phyloP scores from a whole-genome alignment of 169 alveolate genomes.

The Cardiosporidium cionae region DNA sequence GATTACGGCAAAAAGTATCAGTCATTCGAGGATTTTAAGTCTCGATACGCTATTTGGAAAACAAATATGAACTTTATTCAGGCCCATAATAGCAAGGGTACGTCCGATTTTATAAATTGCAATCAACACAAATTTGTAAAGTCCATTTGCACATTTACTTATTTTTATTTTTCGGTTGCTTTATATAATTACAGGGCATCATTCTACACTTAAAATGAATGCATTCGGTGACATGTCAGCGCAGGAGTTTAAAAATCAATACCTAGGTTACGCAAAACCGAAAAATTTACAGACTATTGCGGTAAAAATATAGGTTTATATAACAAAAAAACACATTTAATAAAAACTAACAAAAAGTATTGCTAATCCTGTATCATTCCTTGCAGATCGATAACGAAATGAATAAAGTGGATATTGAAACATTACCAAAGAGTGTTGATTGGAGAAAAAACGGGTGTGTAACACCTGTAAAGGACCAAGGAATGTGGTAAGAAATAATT shows the following conservation, averaged over 20 bases:
- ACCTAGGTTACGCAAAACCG: constrained; percentile 25
- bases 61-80: neutral
- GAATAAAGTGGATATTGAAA: neutral
- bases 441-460: constrained; percentile 47
- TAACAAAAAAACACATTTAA: too few relatives aligned
- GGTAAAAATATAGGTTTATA: too few relatives aligned
- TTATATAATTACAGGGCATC: constrained; percentile 22
- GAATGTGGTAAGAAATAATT: neutral
- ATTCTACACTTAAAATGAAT: constrained; percentile 35
- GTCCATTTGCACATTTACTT: neutral
- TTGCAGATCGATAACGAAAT: too few relatives aligned
- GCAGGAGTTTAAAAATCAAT: constrained; percentile 34
- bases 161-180: neutral
- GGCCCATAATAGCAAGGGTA: neutral
- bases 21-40: neutral
- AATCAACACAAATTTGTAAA: neutral
- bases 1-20: neutral
- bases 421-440: constrained; percentile 31
- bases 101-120: neutral
- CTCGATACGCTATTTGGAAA: neutral
- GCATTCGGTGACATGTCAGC: constrained; percentile 41
- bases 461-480: constrained; percentile 39
- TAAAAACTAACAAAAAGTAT: too few relatives aligned
- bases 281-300: too few relatives aligned
- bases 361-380: too few relatives aligned